These are phyloP conservation scores for Cytospora mali DNA, from an alignment of 2,329 filamentous ascomycete genomes.

Conservation along the genomic window DNA sequence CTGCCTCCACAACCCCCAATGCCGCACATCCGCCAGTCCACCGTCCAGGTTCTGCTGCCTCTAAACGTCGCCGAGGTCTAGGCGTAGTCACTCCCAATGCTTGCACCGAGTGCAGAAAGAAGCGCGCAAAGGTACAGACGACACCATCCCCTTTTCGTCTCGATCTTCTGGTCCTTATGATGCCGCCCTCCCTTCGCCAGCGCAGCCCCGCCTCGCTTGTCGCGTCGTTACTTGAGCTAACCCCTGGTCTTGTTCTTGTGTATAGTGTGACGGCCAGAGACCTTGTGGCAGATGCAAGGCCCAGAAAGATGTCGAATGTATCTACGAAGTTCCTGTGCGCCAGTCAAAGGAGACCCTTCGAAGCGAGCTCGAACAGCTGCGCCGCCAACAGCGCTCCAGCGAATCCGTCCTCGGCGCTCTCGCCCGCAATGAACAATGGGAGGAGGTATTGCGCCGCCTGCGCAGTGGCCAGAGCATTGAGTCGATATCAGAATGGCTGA, in stretches of 20 bases:
- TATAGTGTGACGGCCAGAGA: conserved; percentile 60
- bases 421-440: conserved; percentile 51
- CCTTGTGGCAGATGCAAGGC: conserved; percentile 59
- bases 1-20: conserved; percentile 33
- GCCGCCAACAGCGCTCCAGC: conserved; percentile 55
- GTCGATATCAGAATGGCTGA: conserved; percentile 58
- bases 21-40: conserved; percentile 23
- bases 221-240: neutral
- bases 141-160: neutral
- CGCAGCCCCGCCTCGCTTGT: conserved; percentile 2
- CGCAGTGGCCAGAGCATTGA: conserved; percentile 58
- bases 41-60: conserved; percentile 33
- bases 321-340: conserved; percentile 65
- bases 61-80: conserved; percentile 57
- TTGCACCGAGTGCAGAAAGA: conserved; percentile 64
- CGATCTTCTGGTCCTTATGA: neutral
- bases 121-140: conserved; percentile 59
- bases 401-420: conserved; percentile 60
- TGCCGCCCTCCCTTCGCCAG: neutral
- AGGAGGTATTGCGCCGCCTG: conserved; percentile 57
- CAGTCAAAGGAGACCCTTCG: conserved; percentile 66
- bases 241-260: neutral
- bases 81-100: conserved; percentile 63
- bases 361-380: conserved; percentile 60
- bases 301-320: conserved; percentile 58